Evolutionary conservation across 176 grass and related monocot genomes (phyloP).

Genomic region (Juncus inflexus): DNA sequence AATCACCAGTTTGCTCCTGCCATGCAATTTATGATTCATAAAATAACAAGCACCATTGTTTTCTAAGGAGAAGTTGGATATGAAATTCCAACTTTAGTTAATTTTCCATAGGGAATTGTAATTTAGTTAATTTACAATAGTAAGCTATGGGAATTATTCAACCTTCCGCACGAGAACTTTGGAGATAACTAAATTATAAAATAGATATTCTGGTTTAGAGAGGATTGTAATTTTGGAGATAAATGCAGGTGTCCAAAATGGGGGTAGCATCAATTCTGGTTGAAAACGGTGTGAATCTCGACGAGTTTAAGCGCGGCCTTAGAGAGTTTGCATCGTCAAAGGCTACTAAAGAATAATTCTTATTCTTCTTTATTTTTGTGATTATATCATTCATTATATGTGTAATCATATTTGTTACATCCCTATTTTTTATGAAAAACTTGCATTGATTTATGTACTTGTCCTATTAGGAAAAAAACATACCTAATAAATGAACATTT

Average conservation of each 20-base stretch:
- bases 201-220: background rate
- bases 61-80: background rate
- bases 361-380: too few species aligned
- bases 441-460: too few species aligned
- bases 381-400: too few species aligned
- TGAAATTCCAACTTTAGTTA: background rate
- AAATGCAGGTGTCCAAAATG: slow-evolving; percentile 79
- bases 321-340: slow-evolving; percentile 47
- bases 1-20: background rate
- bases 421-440: too few species aligned
- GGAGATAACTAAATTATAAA: background rate
- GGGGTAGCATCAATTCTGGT: slow-evolving; percentile 71
- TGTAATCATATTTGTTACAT: too few species aligned
- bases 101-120: background rate
- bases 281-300: slow-evolving; percentile 71
- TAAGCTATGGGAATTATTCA: background rate
- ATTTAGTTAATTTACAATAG: background rate
- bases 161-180: background rate
- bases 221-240: background rate
- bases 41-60: background rate
- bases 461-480: too few species aligned
- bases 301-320: slow-evolving; percentile 79
- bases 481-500: too few species aligned
- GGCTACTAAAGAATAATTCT: slow-evolving; percentile 1
- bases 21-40: slow-evolving; percentile 1